Evolutionary conservation across 2,329 filamentous ascomycete genomes (phyloP).

Genomic region (Fusarium xylarioides): DNA sequence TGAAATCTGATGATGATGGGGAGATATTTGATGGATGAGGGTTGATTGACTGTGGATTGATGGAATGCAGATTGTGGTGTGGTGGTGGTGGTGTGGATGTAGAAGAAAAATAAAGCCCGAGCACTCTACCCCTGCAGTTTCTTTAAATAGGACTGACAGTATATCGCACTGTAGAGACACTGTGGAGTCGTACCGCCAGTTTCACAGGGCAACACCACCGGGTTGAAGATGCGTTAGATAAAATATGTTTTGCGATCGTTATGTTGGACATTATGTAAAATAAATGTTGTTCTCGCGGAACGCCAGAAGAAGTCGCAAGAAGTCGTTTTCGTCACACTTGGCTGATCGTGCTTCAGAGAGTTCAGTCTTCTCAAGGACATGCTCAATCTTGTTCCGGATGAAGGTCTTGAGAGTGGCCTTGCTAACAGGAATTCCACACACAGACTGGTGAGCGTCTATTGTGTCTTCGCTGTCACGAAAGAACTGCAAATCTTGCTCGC

Average conservation of each 20-base stretch:
- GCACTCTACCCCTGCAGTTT: too few relatives aligned
- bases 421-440: constrained; percentile 6
- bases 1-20: too few relatives aligned
- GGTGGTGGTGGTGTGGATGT: too few relatives aligned
- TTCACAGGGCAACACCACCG: too few relatives aligned
- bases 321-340: constrained; percentile 12
- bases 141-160: too few relatives aligned
- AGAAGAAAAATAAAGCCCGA: too few relatives aligned
- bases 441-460: constrained; percentile 11
- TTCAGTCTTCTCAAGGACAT: constrained; percentile 2
- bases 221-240: background rate
- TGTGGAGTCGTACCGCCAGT: too few relatives aligned
- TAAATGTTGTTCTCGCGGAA: constrained; percentile 15
- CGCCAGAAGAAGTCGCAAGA: constrained; percentile 8
- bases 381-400: constrained; percentile 11
- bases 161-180: too few relatives aligned
- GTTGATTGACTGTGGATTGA: too few relatives aligned
- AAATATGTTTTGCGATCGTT: background rate
- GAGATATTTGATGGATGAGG: too few relatives aligned
- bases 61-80: too few relatives aligned
- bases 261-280: background rate
- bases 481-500: constrained; percentile 4
- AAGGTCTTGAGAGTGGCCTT: constrained; percentile 12
- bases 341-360: constrained; percentile 11
- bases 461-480: constrained; percentile 7